phyloP scores from a whole-genome alignment of 169 alveolate genomes.

The Cyclospora cayetanensis region DNA sequence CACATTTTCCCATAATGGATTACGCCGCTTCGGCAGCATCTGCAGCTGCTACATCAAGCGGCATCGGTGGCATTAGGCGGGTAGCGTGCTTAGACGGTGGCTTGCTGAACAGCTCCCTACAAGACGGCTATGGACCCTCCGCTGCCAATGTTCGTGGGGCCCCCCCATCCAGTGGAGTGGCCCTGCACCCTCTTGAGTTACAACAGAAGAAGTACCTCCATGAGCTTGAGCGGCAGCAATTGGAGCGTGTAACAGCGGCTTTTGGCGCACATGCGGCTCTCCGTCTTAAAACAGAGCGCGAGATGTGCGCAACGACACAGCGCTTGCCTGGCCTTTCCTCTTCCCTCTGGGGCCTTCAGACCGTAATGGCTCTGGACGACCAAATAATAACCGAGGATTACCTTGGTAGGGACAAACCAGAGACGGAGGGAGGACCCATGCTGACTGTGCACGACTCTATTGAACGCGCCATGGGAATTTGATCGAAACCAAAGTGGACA shows the following conservation, averaged over 20 bases:
- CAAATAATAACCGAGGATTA: neutral
- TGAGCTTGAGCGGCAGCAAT: constrained; percentile 8
- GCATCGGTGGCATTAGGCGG: neutral
- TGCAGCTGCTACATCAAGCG: neutral
- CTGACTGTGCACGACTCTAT: constrained; percentile 35
- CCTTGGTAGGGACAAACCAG: constrained; percentile 47
- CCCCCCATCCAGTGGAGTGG: constrained; percentile 22
- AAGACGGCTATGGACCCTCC: neutral
- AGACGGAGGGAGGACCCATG: constrained; percentile 28
- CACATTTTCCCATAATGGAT: neutral
- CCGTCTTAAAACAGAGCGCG: constrained; percentile 54
- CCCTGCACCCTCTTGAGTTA: constrained; percentile 48
- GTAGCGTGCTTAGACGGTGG: neutral
- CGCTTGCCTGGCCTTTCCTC: constrained; percentile 71
- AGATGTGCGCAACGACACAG: constrained; percentile 47
- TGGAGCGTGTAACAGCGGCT: constrained; percentile 36
- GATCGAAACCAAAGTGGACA: too few relatives aligned
- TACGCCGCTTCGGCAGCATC: neutral
- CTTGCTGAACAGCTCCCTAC: neutral
- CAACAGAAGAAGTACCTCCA: constrained; percentile 49
- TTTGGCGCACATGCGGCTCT: constrained; percentile 60
- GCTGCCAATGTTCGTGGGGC: too few relatives aligned
- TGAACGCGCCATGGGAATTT: constrained; percentile 28
- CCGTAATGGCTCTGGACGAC: constrained; percentile 61
- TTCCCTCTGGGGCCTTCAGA: constrained; percentile 62